Evolutionary conservation across 1,284 basidiomycete species (phyloP).

Genomic region (Cutaneotrichosporon dermatis): DNA sequence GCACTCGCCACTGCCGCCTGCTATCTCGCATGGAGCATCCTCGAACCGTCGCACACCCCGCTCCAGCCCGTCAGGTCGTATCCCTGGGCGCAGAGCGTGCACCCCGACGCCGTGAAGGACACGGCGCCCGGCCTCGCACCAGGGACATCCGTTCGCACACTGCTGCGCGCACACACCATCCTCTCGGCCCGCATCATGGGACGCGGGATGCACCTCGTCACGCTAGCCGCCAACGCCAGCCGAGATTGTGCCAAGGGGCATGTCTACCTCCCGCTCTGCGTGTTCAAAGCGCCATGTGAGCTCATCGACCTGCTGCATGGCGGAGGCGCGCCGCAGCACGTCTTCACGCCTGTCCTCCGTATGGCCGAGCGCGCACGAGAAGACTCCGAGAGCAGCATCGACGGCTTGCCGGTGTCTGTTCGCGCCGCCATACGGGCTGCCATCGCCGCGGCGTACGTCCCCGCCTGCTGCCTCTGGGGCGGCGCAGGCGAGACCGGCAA

Average conservation of each 20-base stretch:
- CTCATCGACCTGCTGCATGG: constrained; percentile 14
- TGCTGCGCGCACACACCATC: constrained; percentile 7
- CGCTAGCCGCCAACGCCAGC: constrained; percentile 48
- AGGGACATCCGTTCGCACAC: constrained; percentile 1
- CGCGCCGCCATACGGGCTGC: constrained; percentile 44
- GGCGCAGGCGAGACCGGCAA: not conserved
- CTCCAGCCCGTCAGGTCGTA: constrained; percentile 20
- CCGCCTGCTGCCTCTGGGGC: not conserved
- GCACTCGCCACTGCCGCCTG: constrained; percentile 50
- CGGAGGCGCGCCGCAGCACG: constrained; percentile 3
- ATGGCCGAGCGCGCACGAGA: constrained; percentile 34
- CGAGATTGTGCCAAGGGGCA: constrained; percentile 45
- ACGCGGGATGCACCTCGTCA: constrained; percentile 49
- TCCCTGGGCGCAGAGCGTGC: constrained; percentile 11
- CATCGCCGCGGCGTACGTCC: constrained; percentile 24
- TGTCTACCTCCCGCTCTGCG: constrained; percentile 48
- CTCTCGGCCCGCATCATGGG: constrained; percentile 46
- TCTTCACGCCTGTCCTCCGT: constrained; percentile 11
- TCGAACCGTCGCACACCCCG: constrained; percentile 8
- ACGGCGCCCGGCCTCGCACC: not conserved
- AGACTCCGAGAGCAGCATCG: constrained; percentile 31
- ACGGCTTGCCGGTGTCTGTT: constrained; percentile 38
- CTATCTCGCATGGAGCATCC: constrained; percentile 47
- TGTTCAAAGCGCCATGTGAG: constrained; percentile 25
- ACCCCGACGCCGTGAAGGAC: not conserved